These are phyloP conservation scores for Suhomyces choctaworum DNA, from an alignment of 1,139 yeast species.

Conservation along the genomic window DNA sequence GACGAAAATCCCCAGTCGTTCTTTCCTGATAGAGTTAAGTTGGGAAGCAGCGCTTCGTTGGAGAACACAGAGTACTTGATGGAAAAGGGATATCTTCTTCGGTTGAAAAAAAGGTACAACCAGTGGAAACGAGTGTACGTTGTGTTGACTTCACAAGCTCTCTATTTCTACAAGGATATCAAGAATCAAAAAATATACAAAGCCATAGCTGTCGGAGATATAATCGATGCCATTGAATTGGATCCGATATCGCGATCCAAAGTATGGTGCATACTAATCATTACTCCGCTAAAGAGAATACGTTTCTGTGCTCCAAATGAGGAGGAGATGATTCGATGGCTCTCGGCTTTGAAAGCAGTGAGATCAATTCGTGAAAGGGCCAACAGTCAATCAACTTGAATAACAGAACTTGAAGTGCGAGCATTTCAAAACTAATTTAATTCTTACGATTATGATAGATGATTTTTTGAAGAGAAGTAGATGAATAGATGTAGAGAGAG, in stretches of 20 bases:
- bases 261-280: conserved; percentile 48
- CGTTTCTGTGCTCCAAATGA: conserved; percentile 48
- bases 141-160: conserved; percentile 41
- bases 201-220: conserved; percentile 32
- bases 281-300: conserved; percentile 47
- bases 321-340: conserved; percentile 52
- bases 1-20: neutral
- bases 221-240: conserved; percentile 55
- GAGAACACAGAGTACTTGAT: conserved; percentile 35
- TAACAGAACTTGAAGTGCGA: too few species aligned
- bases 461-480: neutral
- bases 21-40: neutral
- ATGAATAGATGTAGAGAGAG: too few species aligned
- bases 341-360: conserved; percentile 42
- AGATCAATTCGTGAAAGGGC: conserved; percentile 1
- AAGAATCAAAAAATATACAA: conserved; percentile 21
- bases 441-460: neutral
- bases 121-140: conserved; percentile 51
- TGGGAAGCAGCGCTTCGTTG: neutral
- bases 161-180: conserved; percentile 40
- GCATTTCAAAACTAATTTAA: too few species aligned
- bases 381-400: too few species aligned
- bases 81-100: conserved; percentile 42
- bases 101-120: conserved; percentile 43
- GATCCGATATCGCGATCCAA: conserved; percentile 49